These are phyloP conservation scores for Jaenimonas drosophilae DNA, from an alignment of 208 protist species.

Conservation along the genomic window DNA sequence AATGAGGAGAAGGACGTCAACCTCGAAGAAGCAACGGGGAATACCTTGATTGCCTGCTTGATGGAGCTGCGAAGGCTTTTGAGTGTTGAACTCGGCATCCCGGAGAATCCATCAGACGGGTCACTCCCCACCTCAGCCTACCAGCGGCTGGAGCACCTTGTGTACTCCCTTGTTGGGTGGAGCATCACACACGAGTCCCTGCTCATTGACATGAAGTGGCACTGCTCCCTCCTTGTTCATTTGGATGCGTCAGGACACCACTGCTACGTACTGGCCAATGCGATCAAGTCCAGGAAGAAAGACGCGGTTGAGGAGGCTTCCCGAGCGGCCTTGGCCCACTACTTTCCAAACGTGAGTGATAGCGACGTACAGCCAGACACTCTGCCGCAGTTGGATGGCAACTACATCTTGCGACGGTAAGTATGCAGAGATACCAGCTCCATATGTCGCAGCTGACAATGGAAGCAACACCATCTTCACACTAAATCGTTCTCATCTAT, in stretches of 20 bases:
- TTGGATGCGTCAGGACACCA: slow-evolving; percentile 14
- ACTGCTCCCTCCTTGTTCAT: slow-evolving; percentile 35
- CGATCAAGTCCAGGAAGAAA: slow-evolving; percentile 25
- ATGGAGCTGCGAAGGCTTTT: slow-evolving; percentile 9
- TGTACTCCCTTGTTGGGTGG: slow-evolving; percentile 13
- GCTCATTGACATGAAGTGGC: slow-evolving; percentile 21
- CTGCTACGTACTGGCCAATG: slow-evolving; percentile 19
- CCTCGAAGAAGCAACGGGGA: slow-evolving; percentile 10
- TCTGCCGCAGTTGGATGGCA: not conserved
- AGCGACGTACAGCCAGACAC: no score
- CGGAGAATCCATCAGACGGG: no score
- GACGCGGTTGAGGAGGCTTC: slow-evolving; percentile 33
- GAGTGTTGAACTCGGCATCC: slow-evolving; percentile 4
- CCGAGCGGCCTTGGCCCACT: slow-evolving; percentile 2
- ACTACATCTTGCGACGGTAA: slow-evolving; percentile 1
- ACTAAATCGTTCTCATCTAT: no score
- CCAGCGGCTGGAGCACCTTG: no score
- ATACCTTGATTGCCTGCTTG: slow-evolving; percentile 6
- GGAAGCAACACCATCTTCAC: no score
- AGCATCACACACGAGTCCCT: slow-evolving; percentile 9
- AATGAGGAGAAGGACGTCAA: slow-evolving; percentile 3
- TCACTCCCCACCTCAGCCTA: no score
- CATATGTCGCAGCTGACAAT: no score
- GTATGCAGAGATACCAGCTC: no score
- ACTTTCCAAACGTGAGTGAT: slow-evolving; percentile 4